Conservation (phyloP, 2,329 filamentous ascomycete genomes). For the Pseudofabraea citricarpa region DNA sequence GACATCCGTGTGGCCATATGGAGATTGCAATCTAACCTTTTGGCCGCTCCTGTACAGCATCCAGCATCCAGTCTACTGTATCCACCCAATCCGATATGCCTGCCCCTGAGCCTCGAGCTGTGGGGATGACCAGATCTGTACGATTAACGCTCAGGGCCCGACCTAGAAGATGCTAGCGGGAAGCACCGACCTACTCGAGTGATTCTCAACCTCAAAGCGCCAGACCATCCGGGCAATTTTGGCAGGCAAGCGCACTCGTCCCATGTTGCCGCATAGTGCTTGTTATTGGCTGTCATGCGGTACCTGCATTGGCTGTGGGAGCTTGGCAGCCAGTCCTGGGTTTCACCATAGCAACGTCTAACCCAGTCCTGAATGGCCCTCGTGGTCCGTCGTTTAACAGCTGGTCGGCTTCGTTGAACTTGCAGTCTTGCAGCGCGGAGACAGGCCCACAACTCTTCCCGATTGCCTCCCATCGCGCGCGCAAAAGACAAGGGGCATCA, state of each 20-base stretch:
- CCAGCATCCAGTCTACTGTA: neutral
- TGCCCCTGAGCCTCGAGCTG: too few species aligned
- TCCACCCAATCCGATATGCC: neutral
- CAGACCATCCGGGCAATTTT: neutral
- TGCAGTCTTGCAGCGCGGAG: neutral
- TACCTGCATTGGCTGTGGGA: conserved; percentile 8
- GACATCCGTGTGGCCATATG: too few species aligned
- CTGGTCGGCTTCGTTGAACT: neutral
- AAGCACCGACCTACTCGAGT: neutral
- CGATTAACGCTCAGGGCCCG: too few species aligned
- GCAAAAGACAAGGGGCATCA: neutral
- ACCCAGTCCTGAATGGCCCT: neutral
- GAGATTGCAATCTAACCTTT: neutral
- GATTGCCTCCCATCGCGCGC: conserved; percentile 1
- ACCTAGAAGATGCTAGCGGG: neutral
- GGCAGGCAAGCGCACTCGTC: neutral
- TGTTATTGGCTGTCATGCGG: neutral
- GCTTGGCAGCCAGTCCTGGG: neutral
- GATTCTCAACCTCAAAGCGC: neutral
- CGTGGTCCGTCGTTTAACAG: neutral
- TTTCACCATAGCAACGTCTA: conserved; percentile 1
- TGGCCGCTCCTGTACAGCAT: neutral
- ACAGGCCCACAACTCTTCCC: neutral
- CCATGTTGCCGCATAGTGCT: neutral
- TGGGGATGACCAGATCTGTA: too few species aligned